Evolutionary conservation across 148 eudicot genomes (phyloP), one percentile per base, ranked within the genome.

Genomic region (Linanthus parryae): DNA sequence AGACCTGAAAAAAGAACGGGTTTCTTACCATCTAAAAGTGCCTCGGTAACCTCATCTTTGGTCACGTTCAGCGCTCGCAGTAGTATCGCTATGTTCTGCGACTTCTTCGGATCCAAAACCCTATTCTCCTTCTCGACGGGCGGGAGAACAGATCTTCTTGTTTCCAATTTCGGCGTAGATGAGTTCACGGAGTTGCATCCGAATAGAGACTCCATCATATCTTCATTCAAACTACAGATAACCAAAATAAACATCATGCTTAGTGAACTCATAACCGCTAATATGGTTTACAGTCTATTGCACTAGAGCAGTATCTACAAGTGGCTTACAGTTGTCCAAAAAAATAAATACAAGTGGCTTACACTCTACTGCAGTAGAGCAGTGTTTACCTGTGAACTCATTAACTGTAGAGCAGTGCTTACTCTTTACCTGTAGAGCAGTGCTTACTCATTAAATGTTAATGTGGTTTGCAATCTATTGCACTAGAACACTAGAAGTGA

Each of bases 31-130:
- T 82, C 79, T 53, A 69, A 43, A 52, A 82, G 84, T 24, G 82
- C 79, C 46, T 75, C 79, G 34, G 76, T 56, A 29, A 82, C 84
- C 63, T 82, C 84, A 14, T 82, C 89, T 19, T 62, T 57, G 15
- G 89, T 75, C 69, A 82, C 89, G 51, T 82, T 82, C 62, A 82
- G 55, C 13, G 89, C 89, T 40, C 84, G 65, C 48, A 78, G 57
- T 4, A 82, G 48, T 17, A 82, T 82, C 17, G 89, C 84, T 42
- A 82, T 78, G 76, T 82, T 82, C 62, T 82, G 89, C 14, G 84
- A 72, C 61, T 78, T 82, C 73, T 82, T 82, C 7, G 89, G 84
- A 52, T 82, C 89, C 59, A 82, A 47, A 2, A 82, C 84, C 69
- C 82, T 66, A 63, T 66, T 67, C 57, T 82, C 84, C 21, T 70